Conservation (phyloP, 1,284 basidiomycete species). For the Tremellales sp. region DNA sequence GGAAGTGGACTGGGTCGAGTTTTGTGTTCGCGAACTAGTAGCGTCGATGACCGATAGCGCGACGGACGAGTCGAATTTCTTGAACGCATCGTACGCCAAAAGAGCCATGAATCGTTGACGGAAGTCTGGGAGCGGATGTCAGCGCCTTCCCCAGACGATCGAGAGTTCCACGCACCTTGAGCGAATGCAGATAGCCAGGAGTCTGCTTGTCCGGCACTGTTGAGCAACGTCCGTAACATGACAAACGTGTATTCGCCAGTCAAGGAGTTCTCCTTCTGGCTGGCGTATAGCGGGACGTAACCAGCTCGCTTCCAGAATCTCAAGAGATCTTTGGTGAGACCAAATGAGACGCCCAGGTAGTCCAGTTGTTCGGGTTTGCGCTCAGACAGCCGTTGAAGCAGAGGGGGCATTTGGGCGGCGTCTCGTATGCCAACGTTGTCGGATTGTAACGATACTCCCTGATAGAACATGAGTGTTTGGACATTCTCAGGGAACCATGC, state of each 20-base stretch:
- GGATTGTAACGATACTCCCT: constrained; percentile 57
- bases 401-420: constrained; percentile 78
- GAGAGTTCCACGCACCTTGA: constrained; percentile 64
- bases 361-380: constrained; percentile 86
- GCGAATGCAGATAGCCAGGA: constrained; percentile 89
- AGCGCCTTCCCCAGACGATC: not conserved
- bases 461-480: constrained; percentile 5
- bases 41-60: constrained; percentile 87
- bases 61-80: constrained; percentile 82
- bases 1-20: constrained; percentile 5
- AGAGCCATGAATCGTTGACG: constrained; percentile 82
- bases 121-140: constrained; percentile 72
- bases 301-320: constrained; percentile 96
- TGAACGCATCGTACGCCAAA: constrained; percentile 82
- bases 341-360: constrained; percentile 95
- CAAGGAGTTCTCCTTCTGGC: constrained; percentile 89
- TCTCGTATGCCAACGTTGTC: constrained; percentile 74
- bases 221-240: constrained; percentile 78
- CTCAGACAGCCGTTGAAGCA: constrained; percentile 86
- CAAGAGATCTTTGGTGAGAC: constrained; percentile 81
- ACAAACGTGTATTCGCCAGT: constrained; percentile 97
- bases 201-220: constrained; percentile 50
- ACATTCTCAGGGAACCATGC: constrained; percentile 2
- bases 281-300: constrained; percentile 85
- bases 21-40: constrained; percentile 32